Base-by-base conservation (phyloP, 2,329 filamentous ascomycete genomes). In the Calonectria fujianensis region DNA sequence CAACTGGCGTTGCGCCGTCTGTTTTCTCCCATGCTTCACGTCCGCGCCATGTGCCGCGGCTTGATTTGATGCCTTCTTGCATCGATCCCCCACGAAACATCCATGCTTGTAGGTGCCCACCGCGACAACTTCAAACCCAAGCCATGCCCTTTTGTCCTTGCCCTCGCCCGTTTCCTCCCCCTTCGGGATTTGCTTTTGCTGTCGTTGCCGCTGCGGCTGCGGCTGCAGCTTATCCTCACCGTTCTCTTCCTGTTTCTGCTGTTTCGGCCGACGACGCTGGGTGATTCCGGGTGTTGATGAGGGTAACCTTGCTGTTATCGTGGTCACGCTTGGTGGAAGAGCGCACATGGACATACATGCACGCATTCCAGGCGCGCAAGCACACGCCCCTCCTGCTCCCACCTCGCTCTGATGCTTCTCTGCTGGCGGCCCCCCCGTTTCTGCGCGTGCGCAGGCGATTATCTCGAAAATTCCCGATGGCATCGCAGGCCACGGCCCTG, bases 261-360 rank as follows among this genome's bases (percentile, higher is more conserved):
- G 31, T 20, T 32, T 51, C 41, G 41, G 41, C 50, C 51, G 54
- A 48, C 9, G 37, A 32, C 3, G n/a, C n/a, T 69, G 72, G 59
- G 16, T 70, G 59, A 67, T 67, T 35, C 11, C 52, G 45, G 32
- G 59, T 54, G 54, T 72, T 73, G 68, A 66, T 66, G 45, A 59
- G 68, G 70, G 73, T 66, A 45, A 57, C 59, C 63, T 68, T 74
- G 70, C 68, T 69, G 66, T 72, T 59, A 70, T 76, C 63, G 32
- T 70, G 69, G 76, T 74, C 52, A 69, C 66, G 68, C 20, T 27
- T 63, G 20, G 39, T 32, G 16, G 37, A 39, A 48, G 7, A 39
- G 41, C n/a, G n/a, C 54, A 69, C n/a, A 51, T 48, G 29, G 27
- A 63, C 59, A 29, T 32, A 32, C 32, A 59, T 59, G 41, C 41